Evolutionary conservation across 345 rosid genomes (phyloP).

Genomic region (Lepidium didymum): DNA sequence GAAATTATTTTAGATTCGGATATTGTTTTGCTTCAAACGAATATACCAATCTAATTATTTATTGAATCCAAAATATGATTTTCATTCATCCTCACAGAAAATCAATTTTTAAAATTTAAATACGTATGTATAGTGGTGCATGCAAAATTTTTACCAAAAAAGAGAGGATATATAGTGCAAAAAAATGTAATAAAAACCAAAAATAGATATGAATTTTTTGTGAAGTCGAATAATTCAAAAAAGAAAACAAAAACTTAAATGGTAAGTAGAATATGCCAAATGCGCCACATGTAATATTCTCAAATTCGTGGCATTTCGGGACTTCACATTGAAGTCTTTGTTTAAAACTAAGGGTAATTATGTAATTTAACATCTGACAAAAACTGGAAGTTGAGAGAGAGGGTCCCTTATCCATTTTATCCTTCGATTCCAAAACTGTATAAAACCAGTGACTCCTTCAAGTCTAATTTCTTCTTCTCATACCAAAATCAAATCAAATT

Average conservation of each 20-base stretch:
- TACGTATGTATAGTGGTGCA: not conserved
- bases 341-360: not conserved
- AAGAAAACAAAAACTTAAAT: not conserved
- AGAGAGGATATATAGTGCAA: not conserved
- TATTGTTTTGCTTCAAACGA: not conserved
- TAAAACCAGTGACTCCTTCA: constrained; percentile 42
- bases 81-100: not conserved
- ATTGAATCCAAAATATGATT: not conserved
- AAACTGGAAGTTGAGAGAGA: constrained; percentile 21
- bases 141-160: too few species aligned
- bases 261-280: constrained; percentile 22
- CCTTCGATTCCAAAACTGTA: constrained; percentile 22
- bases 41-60: not conserved
- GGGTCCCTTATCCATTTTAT: constrained; percentile 49
- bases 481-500: not conserved
- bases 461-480: not conserved
- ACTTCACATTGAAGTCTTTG: not conserved
- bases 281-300: constrained; percentile 22
- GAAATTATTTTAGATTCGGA: not conserved
- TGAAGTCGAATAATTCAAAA: not conserved
- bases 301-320: not conserved
- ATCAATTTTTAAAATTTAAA: not conserved
- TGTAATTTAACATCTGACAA: constrained; percentile 22
- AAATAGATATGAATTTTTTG: not conserved
- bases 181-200: not conserved